Evolutionary conservation across 257 asterid species (phyloP).

Genomic region (Orobanche coerulescens): DNA sequence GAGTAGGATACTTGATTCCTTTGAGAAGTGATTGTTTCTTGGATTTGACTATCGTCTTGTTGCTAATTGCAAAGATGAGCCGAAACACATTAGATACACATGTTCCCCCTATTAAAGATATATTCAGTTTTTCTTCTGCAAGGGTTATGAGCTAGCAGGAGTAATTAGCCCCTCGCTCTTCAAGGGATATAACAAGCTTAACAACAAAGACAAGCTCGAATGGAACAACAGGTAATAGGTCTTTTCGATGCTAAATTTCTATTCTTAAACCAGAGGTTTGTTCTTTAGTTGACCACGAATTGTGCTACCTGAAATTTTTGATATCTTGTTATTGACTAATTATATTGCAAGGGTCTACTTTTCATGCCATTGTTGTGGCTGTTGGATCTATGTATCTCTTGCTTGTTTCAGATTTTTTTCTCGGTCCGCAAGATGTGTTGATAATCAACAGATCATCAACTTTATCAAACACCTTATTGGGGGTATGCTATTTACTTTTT

Average conservation of each 20-base stretch:
- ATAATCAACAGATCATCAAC: no score
- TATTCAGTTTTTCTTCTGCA: slow-evolving; percentile 39
- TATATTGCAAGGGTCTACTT: slow-evolving; percentile 66
- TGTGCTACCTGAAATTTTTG: no score
- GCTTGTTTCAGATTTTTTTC: slow-evolving; percentile 48
- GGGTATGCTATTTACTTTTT: slow-evolving; percentile 50
- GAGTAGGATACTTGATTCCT: no score
- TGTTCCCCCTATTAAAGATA: slow-evolving; percentile 75
- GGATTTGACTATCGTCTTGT: not conserved
- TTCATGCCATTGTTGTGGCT: slow-evolving; percentile 68
- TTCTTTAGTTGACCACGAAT: not conserved
- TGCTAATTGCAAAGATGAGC: slow-evolving; percentile 13
- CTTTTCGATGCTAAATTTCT: slow-evolving; percentile 7
- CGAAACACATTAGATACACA: slow-evolving; percentile 36
- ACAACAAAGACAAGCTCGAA: slow-evolving; percentile 47
- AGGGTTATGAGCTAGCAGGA: no score
- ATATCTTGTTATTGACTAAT: no score
- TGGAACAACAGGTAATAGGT: slow-evolving; percentile 70
- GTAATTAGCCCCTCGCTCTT: no score
- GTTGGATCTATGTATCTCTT: slow-evolving; percentile 58
- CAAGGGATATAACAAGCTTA: no score
- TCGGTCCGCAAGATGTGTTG: no score
- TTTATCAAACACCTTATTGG: slow-evolving; percentile 40
- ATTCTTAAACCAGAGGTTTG: not conserved
- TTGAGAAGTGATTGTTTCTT: not conserved